These are phyloP conservation scores for Aureobasidium sp. DNA, from an alignment of 2,329 filamentous ascomycete species.

Conservation along the genomic window DNA sequence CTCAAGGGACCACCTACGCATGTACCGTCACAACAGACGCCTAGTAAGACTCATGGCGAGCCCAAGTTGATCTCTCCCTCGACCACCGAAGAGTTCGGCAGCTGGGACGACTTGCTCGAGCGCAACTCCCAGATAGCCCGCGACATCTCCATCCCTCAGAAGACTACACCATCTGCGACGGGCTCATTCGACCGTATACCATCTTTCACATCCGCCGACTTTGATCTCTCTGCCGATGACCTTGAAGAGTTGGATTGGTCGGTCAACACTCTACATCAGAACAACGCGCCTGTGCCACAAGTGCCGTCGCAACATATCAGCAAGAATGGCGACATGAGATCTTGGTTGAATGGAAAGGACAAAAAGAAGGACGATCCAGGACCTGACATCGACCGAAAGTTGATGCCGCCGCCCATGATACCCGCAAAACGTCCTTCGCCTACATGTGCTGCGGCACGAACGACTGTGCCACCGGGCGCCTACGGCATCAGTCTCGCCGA, in stretches of 20 bases:
- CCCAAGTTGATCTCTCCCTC: background rate
- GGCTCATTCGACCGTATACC: constrained; percentile 17
- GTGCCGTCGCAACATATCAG: background rate
- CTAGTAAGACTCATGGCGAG: background rate
- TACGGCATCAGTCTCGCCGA: constrained; percentile 25
- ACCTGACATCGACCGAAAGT: background rate
- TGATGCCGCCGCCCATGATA: constrained; percentile 19
- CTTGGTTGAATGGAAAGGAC: background rate
- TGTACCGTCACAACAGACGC: background rate
- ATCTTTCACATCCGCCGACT: constrained; percentile 32
- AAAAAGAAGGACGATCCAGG: background rate
- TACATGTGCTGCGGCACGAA: background rate
- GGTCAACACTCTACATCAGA: background rate
- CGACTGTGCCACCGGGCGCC: background rate
- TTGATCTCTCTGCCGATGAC: constrained; percentile 35
- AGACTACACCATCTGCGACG: constrained; percentile 6
- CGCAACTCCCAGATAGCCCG: constrained; percentile 39
- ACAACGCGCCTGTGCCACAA: background rate
- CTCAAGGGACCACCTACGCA: background rate
- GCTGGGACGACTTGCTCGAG: constrained; percentile 33
- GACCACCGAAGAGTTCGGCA: constrained; percentile 19
- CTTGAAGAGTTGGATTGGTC: constrained; percentile 29
- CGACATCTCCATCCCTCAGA: constrained; percentile 24
- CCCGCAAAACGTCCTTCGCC: background rate
- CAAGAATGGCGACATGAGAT: background rate